Evolutionary conservation across 805 yeast species (phyloP), one percentile per base, ranked within the genome.

Genomic region (Maudiozyma turicensis): DNA sequence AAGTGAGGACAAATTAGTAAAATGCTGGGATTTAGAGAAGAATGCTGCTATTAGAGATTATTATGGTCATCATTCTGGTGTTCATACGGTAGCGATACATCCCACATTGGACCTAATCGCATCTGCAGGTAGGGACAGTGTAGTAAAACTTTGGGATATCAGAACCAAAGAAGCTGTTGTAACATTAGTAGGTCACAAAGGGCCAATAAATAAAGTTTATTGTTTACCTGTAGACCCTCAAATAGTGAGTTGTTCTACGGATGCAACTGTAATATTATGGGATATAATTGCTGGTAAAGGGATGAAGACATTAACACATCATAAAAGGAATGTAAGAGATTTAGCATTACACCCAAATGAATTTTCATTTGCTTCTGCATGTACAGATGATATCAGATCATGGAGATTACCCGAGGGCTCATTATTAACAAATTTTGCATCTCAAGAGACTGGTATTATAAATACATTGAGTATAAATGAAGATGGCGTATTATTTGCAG

Each of bases 1-100:
- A 28, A 85, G 96, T 42, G 98, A 93, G 61, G 99, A 93, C 64
- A 90, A 90, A 64, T 75, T 89, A 29, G 87, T 89, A 8, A 80
- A 87, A 61, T 90, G 98, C 66, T 93, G 98, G 97, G 99, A 93
- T 70, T 72, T 93, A 56, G 98, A 91, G 64, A 78, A 81, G 59
- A 87, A 90, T 58, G 79, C 79, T 56, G 80, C 86, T 2, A 77
- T 89, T 4, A 72, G 97, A 49, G 88, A 89, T 58, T 93, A 87
- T 65, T 95, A 90, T 67, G 99, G 99, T 3, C 99, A 93, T 68
- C 72, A 87, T 29, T 86, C 95, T 32, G 95, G 95, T 4, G 86
- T 93, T 1, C 88, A 87, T 59, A 74, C 95, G 0, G 72, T 90
- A 41, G 91, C 82, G 50, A 63, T 89, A 13, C 98, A 91, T 63